These are phyloP conservation scores for Wickerhamiella shivajii DNA, from an alignment of 805 yeast genomes.

Conservation along the genomic window DNA sequence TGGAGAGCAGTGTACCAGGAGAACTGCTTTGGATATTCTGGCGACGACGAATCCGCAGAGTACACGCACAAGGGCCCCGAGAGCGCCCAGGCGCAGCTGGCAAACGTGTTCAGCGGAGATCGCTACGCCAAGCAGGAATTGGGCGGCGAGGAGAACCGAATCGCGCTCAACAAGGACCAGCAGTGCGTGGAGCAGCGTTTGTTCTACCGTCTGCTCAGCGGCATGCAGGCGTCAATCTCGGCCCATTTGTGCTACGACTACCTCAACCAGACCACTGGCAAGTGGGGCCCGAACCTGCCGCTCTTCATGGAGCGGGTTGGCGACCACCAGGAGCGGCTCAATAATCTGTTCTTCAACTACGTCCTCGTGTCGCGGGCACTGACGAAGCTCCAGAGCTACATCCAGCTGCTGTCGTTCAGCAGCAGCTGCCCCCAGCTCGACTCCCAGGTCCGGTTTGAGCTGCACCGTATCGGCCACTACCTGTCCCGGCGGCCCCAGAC, in stretches of 20 bases:
- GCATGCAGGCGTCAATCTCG: constrained; percentile 91
- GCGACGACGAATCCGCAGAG: constrained; percentile 13
- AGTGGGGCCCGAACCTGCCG: constrained; percentile 71
- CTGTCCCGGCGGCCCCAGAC: too few species aligned
- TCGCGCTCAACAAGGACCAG: constrained; percentile 30
- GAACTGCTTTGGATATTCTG: constrained; percentile 56
- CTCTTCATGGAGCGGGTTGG: constrained; percentile 87
- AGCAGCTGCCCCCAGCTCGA: constrained; percentile 28
- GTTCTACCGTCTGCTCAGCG: constrained; percentile 75
- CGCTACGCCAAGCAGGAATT: constrained; percentile 18
- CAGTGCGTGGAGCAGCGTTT: constrained; percentile 76
- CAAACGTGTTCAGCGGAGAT: constrained; percentile 11
- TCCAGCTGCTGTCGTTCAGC: constrained; percentile 39
- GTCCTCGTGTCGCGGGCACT: constrained; percentile 75
- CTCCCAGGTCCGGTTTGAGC: constrained; percentile 30
- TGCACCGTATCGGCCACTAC: constrained; percentile 27
- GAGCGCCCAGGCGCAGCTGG: constrained; percentile 4
- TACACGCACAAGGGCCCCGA: constrained; percentile 9
- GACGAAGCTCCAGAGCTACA: constrained; percentile 44
- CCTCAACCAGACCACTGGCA: constrained; percentile 52
- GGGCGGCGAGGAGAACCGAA: constrained; percentile 19
- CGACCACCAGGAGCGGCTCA: constrained; percentile 69
- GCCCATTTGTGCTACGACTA: constrained; percentile 83
- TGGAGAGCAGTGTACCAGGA: constrained; percentile 90
- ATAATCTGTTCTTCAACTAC: constrained; percentile 84